Evolutionary conservation across 352 stramenopile genomes (phyloP), one percentile per base, ranked within the genome.

Genomic region (Thalassiosira hispida): DNA sequence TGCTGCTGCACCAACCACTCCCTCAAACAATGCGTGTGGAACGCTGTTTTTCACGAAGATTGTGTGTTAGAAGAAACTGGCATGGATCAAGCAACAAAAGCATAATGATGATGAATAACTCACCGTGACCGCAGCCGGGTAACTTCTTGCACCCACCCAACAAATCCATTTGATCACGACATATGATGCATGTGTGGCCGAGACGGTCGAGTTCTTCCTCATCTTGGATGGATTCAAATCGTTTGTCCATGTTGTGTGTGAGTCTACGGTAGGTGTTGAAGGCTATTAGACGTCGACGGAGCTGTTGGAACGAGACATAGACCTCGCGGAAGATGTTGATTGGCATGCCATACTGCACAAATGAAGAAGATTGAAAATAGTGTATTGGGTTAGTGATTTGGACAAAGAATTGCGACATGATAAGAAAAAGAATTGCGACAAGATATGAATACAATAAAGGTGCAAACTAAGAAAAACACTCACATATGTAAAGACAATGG

Each of bases 1-100:
- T 99, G 97, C 77, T 99, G 97, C 64, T 98, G 96, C 73, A 99
- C 96, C 14, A 99, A 93, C 97, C 97, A 99, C 90, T 98, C 98
- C 63, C 98, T 96, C 9, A 99, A 87, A 82, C 97, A 99, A 77
- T 97, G 92, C 33, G 98, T 93, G 78, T 99, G 96, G 81, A 98
- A 98, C 56, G 98, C 97, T n/a, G n/a, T n/a, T n/a, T n/a, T n/a
- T n/a, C n/a, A n/a, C n/a, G n/a, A n/a, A n/a, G n/a, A n/a, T n/a
- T n/a, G n/a, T n/a, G n/a, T n/a, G n/a, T n/a, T n/a, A n/a, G n/a
- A n/a, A n/a, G n/a, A n/a, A n/a, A n/a, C n/a, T n/a, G n/a, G n/a
- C n/a, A n/a, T n/a, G n/a, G n/a, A n/a, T n/a, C n/a, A n/a, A n/a
- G n/a, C n/a, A n/a, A n/a, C n/a, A n/a, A n/a, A n/a, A n/a, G n/a